Evolutionary conservation across 2,329 filamentous ascomycete genomes (phyloP).

Genomic region (Clarireedia sp.): DNA sequence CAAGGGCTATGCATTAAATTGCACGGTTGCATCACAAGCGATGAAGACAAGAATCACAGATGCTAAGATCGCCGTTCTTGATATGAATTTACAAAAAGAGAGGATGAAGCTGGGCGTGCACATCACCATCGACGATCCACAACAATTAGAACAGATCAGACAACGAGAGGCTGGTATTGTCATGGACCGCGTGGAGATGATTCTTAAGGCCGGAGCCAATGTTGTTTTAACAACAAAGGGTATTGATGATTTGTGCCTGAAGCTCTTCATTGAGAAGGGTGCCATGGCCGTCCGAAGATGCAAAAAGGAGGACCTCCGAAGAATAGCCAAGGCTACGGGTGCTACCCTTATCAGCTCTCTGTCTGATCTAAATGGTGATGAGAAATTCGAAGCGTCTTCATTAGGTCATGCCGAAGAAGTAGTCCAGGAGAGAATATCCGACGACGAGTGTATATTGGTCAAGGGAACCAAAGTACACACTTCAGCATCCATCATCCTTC

Average conservation of each 20-base stretch:
- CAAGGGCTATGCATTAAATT: conserved; percentile 96
- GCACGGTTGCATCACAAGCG: conserved; percentile 94
- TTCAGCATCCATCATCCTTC: conserved; percentile 90
- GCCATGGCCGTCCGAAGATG: conserved; percentile 93
- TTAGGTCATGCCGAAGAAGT: conserved; percentile 92
- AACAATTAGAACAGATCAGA: conserved; percentile 95
- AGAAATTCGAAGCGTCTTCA: conserved; percentile 86
- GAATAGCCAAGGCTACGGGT: conserved; percentile 93
- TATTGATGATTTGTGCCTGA: conserved; percentile 91
- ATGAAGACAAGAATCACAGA: conserved; percentile 91
- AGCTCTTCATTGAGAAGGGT: conserved; percentile 88
- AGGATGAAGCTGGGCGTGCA: conserved; percentile 98
- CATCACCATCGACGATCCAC: conserved; percentile 94
- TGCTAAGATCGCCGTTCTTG: conserved; percentile 92
- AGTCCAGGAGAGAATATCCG: conserved; percentile 95
- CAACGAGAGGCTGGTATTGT: conserved; percentile 89
- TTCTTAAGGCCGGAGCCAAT: conserved; percentile 93
- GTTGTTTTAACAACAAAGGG: conserved; percentile 96
- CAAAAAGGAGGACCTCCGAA: conserved; percentile 95
- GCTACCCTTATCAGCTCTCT: conserved; percentile 88
- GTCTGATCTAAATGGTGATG: conserved; percentile 94
- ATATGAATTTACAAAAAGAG: conserved; percentile 99
- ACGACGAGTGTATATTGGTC: conserved; percentile 95
- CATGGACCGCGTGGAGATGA: conserved; percentile 91
- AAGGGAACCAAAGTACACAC: conserved; percentile 93